Conservation (phyloP, 2,329 filamentous ascomycete species). For the Ascomycota sp. region DNA sequence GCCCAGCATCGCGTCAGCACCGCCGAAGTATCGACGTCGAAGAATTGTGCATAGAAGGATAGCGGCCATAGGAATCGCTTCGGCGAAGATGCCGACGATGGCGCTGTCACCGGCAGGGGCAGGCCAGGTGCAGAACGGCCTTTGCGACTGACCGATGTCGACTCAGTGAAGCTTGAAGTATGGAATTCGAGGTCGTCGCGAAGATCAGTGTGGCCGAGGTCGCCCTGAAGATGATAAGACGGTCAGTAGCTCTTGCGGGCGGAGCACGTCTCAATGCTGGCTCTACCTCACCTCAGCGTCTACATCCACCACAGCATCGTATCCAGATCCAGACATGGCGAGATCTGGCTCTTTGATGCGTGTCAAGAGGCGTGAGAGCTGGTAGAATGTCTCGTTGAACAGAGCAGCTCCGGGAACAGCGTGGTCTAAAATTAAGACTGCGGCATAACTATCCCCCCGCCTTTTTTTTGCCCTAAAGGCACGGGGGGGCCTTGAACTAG, state of each 20-base stretch:
- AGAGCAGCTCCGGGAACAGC: too few species aligned
- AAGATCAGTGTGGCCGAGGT: conserved; percentile 92
- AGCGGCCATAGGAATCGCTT: conserved; percentile 89
- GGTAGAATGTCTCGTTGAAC: too few species aligned
- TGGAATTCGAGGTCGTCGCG: conserved; percentile 99
- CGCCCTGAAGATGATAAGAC: conserved; percentile 38
- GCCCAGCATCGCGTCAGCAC: conserved; percentile 74
- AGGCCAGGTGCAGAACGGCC: conserved; percentile 26
- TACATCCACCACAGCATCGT: conserved; percentile 94
- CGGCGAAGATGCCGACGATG: conserved; percentile 21
- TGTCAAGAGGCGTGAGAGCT: too few species aligned
- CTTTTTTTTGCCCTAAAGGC: too few species aligned
- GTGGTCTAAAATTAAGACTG: too few species aligned
- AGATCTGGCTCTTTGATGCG: too few species aligned
- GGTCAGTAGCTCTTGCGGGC: background rate
- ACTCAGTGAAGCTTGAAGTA: conserved; percentile 62
- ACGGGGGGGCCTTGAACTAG: too few species aligned
- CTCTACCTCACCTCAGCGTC: conserved; percentile 77
- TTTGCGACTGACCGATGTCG: conserved; percentile 25
- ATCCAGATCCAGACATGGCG: conserved; percentile 64
- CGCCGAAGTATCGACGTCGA: conserved; percentile 88
- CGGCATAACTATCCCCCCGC: too few species aligned
- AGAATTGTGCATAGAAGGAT: conserved; percentile 92
- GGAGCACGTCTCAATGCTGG: background rate
- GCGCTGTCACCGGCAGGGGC: conserved; percentile 34